Base-by-base conservation (phyloP, 148 eudicot species). In the Amaranthus hypochondriacus region DNA sequence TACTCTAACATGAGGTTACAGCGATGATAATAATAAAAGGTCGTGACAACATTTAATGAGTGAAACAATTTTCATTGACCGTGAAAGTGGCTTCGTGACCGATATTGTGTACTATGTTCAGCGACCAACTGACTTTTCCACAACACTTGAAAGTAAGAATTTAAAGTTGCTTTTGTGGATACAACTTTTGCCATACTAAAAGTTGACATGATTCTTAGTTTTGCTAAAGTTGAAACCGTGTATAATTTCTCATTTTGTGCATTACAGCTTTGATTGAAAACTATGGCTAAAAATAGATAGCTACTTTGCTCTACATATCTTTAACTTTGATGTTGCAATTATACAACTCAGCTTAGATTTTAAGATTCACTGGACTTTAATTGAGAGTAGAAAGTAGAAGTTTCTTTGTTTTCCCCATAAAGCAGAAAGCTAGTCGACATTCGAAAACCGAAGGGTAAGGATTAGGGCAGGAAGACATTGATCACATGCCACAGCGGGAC, bases 221-320 rank as follows among this genome's bases (percentile, higher is more conserved):
- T 63, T 66, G 54, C 57, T 75, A 75, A 75, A 71, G 76, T 28
- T 61, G 63, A 75, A 66, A 75, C 79, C 77, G 42, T 52, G 60
- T 39, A 39, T 64, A 11, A 51, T 47, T 47, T 66, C 56, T 47
- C 61, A 57, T 52, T 48, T 56, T 57, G 61, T 28, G 66, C 75
- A 75, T 70, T 75, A 79, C 75, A 75, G 21, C 68, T 65, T 66
- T 56, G 55, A 59, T 18, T 75, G 82, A 80, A 75, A 75, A 71
- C 69, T 51, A 75, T 15, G 68, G 66, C 15, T 66, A 52, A 28
- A 44, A 79, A 50, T 47, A 28, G 78, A 79, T 51, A 44, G 44
- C 69, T 11, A 56, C 73, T 46, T 65, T 57, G 50, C 46, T 18
- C 56, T 64, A 73, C 43, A 43, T 51, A 15, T 15, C 13, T 13